Evolutionary conservation across 2,329 filamentous ascomycete species (phyloP).

Genomic region (Pseudogymnoascus sp.): DNA sequence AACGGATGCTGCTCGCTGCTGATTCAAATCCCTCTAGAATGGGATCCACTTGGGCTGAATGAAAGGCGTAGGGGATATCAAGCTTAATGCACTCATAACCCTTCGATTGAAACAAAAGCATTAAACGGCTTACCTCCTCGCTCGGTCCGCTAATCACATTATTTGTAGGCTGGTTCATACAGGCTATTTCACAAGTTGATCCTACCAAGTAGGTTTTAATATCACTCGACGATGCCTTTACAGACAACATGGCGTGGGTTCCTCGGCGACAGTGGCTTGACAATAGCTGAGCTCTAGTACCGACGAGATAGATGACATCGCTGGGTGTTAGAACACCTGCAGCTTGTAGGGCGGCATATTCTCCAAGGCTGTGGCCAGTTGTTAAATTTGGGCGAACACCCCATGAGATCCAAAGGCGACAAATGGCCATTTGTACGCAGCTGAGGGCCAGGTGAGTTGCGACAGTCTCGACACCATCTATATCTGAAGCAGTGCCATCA

Average conservation of each 20-base stretch:
- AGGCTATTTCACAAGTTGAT: conserved; percentile 49
- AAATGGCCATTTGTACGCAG: conserved; percentile 47
- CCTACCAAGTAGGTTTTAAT: conserved; percentile 42
- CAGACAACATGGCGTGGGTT: conserved; percentile 59
- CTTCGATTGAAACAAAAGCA: conserved; percentile 37
- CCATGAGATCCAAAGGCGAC: conserved; percentile 46
- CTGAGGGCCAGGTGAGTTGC: conserved; percentile 44
- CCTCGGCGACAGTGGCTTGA: conserved; percentile 56
- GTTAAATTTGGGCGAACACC: conserved; percentile 46
- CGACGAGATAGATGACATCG: conserved; percentile 65
- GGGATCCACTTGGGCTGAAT: conserved; percentile 56
- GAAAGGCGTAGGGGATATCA: conserved; percentile 58
- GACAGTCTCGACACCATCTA: conserved; percentile 39
- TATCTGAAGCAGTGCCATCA: conserved; percentile 32
- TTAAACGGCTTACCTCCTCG: conserved; percentile 45
- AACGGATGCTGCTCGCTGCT: conserved; percentile 43
- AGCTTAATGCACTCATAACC: conserved; percentile 53
- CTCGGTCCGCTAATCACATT: conserved; percentile 59
- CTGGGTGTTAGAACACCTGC: conserved; percentile 62
- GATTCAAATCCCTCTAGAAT: conserved; percentile 53
- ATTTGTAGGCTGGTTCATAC: conserved; percentile 66
- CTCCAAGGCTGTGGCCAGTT: conserved; percentile 57
- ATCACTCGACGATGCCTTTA: conserved; percentile 38
- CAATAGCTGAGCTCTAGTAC: conserved; percentile 56
- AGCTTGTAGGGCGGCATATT: conserved; percentile 63